These are phyloP conservation scores for Phytophthora sp. DNA, from an alignment of 352 stramenopile species.

Conservation along the genomic window DNA sequence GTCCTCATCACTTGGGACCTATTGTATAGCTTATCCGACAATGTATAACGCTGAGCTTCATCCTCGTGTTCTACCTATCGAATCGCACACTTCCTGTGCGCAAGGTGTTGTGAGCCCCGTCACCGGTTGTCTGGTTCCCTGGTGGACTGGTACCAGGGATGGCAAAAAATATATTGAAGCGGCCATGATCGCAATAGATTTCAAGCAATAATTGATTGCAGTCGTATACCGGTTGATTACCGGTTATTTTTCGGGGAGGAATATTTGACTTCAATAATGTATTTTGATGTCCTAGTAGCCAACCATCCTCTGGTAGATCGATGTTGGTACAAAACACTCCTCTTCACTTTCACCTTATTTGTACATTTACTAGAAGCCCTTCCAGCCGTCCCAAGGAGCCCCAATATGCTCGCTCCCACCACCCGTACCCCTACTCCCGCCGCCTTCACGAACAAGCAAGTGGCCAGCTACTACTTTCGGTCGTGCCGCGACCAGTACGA, in stretches of 20 bases:
- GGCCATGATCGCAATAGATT: slow-evolving; percentile 5
- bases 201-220: not conserved
- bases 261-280: not conserved
- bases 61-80: too few species aligned
- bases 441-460: slow-evolving; percentile 15
- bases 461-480: slow-evolving; percentile 15
- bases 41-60: too few species aligned
- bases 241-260: not conserved
- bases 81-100: too few species aligned
- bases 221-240: not conserved
- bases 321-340: not conserved
- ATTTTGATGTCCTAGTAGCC: not conserved
- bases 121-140: too few species aligned
- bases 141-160: too few species aligned
- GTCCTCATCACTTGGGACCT: too few species aligned
- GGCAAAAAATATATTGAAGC: slow-evolving; percentile 8
- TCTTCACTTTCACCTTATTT: too few species aligned
- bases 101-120: too few species aligned
- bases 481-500: slow-evolving; percentile 24
- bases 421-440: not conserved
- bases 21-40: too few species aligned
- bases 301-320: not conserved
- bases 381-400: not conserved
- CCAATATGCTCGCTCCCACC: not conserved
- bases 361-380: not conserved